Conservation (phyloP, 2,329 filamentous ascomycete species). For the Hypoxylon sp. region DNA sequence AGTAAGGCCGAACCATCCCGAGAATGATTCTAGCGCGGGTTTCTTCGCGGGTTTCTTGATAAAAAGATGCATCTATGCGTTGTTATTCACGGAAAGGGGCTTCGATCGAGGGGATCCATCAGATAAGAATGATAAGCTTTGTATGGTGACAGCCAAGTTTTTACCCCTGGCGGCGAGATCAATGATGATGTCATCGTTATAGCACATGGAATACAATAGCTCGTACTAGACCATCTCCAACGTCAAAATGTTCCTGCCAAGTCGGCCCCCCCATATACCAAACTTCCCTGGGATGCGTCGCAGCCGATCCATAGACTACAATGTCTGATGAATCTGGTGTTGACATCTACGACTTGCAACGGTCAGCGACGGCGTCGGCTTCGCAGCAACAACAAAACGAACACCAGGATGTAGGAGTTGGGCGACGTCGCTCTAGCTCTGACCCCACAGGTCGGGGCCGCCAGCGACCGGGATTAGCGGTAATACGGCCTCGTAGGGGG, state of each 20-base stretch:
- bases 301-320: slow-evolving; percentile 29
- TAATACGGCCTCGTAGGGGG: slow-evolving; percentile 45
- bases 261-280: slow-evolving; percentile 18
- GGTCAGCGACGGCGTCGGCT: slow-evolving; percentile 24
- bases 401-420: slow-evolving; percentile 23
- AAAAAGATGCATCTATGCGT: not conserved
- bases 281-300: slow-evolving; percentile 14
- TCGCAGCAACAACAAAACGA: slow-evolving; percentile 23
- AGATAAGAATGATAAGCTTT: slow-evolving; percentile 22
- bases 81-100: not conserved
- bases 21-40: not conserved
- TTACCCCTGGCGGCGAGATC: slow-evolving; percentile 24
- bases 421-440: slow-evolving; percentile 49
- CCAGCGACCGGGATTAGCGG: slow-evolving; percentile 45
- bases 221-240: slow-evolving; percentile 16
- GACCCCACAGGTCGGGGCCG: slow-evolving; percentile 47
- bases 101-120: slow-evolving; percentile 1
- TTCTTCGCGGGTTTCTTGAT: not conserved
- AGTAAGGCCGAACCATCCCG: not conserved
- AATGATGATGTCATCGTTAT: slow-evolving; percentile 38
- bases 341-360: slow-evolving; percentile 38
- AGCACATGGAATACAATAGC: slow-evolving; percentile 15
- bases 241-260: slow-evolving; percentile 31
- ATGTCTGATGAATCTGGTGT: slow-evolving; percentile 45
- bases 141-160: slow-evolving; percentile 33